phyloP scores from a whole-genome alignment of 2,329 filamentous ascomycete genomes.

The Aspergillus cejpii region DNA sequence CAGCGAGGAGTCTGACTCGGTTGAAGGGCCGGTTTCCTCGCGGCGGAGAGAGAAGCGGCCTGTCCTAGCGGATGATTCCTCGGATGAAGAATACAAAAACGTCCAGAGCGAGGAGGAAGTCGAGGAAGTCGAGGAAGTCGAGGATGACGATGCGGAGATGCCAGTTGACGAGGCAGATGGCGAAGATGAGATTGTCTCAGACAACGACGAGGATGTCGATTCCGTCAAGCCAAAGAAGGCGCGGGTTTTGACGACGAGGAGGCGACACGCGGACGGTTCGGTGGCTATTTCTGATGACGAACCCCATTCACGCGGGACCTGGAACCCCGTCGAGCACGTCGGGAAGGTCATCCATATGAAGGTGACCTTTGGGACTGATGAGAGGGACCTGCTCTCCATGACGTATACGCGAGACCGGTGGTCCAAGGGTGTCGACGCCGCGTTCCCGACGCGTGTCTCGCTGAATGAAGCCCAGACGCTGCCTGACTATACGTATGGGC shows the following conservation, averaged over 20 bases:
- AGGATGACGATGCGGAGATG: constrained; percentile 4
- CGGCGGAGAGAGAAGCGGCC: constrained; percentile 15
- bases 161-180: not conserved
- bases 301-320: constrained; percentile 35
- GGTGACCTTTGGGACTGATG: constrained; percentile 47
- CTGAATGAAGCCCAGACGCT: constrained; percentile 25
- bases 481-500: constrained; percentile 36
- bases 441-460: constrained; percentile 45
- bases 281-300: constrained; percentile 18
- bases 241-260: not conserved
- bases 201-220: constrained; percentile 5
- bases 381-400: constrained; percentile 45
- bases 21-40: not conserved
- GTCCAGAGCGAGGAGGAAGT: constrained; percentile 15
- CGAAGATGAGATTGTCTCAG: constrained; percentile 4
- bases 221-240: constrained; percentile 7
- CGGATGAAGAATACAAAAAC: constrained; percentile 34
- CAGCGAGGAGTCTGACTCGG: constrained; percentile 22
- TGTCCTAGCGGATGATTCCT: constrained; percentile 18
- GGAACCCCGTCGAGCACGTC: constrained; percentile 31
- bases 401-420: constrained; percentile 47
- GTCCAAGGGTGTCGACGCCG: constrained; percentile 41
- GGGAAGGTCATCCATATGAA: constrained; percentile 43
- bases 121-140: constrained; percentile 16
- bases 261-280: constrained; percentile 17